Percentiles rank a stretch among this genome's conserved stretches.
Conservation (phyloP, 768 basidiomycete genomes). For the Antrodiella citrinella region DNA sequence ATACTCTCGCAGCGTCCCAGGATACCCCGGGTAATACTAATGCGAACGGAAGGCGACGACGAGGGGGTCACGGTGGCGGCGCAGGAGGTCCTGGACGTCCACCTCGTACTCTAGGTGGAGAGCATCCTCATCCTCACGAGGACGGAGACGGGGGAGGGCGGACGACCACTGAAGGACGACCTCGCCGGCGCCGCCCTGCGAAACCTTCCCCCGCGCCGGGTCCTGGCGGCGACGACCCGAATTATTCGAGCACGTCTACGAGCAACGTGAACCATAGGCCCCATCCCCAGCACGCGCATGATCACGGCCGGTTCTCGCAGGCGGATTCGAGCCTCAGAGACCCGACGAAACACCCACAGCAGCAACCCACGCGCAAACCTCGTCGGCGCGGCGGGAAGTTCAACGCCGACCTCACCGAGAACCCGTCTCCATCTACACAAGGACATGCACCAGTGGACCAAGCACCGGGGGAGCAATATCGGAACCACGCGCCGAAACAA, state of each 20-base stretch:
- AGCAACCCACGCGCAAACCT: background rate
- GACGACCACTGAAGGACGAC: background rate
- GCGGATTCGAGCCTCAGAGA: no score
- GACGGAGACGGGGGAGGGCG: background rate
- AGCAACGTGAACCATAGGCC: background rate
- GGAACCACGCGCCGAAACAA: conserved; percentile 7
- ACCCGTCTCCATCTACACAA: background rate
- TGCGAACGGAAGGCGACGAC: background rate
- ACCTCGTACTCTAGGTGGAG: no score
- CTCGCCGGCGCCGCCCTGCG: background rate
- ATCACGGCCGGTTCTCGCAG: no score
- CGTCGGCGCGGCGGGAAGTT: background rate
- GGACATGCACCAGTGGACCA: background rate
- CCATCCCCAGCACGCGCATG: no score
- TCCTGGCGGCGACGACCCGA: no score
- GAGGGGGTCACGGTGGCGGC: background rate
- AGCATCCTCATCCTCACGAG: background rate
- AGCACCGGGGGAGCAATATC: background rate
- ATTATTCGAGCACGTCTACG: background rate
- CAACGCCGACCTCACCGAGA: background rate
- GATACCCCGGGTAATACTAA: no score
- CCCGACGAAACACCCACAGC: background rate
- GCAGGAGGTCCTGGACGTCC: background rate
- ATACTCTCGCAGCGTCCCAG: no score
- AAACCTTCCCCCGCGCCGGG: background rate